Evolutionary conservation across 1,139 yeast genomes (phyloP), one percentile per base, ranked within the genome.

Genomic region (Nakaseomyces kungkrabaensis): DNA sequence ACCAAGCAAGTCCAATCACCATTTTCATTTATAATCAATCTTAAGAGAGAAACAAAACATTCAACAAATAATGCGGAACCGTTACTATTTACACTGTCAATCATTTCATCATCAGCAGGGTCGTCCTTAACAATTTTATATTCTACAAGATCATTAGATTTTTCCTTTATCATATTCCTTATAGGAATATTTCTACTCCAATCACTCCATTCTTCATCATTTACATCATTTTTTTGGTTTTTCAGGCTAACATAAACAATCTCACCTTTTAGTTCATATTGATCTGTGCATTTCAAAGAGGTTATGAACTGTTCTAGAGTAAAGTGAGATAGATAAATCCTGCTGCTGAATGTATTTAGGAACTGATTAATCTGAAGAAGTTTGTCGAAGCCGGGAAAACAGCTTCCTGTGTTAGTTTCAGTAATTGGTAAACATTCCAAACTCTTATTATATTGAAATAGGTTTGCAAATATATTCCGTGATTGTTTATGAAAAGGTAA

Each of bases 1-100:
- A 68, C 68, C 9, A 60, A 53, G 25, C 64, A 61, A 7, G 57
- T 60, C 62, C 69, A 68, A 26, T 65, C 67, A 9, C 68, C 68
- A n/a, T 57, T 57, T 48, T 67, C 69, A 49, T 62, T 55, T 5
- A 63, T 56, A 37, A 66, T 60, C 33, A 60, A 54, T 40, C 65
- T 57, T 47, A 52, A 56, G 52, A 52, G 53, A 51, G 63, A 57
- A 24, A 56, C 54, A 46, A 64, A 60, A n/a, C 57, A 51, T 46
- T 66, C 69, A 3, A 66, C 53, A 1, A 62, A 34, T 31, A 66
- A 48, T 6, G 58, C 58, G 11, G 62, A 36, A 3, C 66, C 66
- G 32, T 58, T 60, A 26, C 51, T 46, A 33, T 56, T 56, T 3
- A 57, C 47, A 25, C 64, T 67, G 26, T 65, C 70, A 11, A 68